Evolutionary conservation across 495 filamentous ascomycete species (phyloP), one percentile per base, ranked within the genome.

Genomic region (Haplographium delicatum): DNA sequence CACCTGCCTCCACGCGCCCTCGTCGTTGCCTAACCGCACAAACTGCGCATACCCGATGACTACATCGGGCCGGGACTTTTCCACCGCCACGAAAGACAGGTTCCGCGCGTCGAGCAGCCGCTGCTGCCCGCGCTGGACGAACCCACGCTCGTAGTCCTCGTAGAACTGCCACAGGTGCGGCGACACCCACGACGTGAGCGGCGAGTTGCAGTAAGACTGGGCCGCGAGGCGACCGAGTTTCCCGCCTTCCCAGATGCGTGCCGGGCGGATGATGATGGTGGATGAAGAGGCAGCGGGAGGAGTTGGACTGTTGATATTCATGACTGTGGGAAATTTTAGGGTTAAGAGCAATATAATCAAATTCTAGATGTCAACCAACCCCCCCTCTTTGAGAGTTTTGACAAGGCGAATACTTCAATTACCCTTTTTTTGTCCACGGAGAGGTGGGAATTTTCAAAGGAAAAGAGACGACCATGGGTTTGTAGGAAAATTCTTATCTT

Each of bases 11-110:
- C 28, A 6, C 11, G 59, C 59, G 5, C 44, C 59, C 0, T 18
- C 33, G 43, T 62, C 59, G 9, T 49, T 26, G 13, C 59, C 59
- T 11, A 53, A 13, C 0, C 59, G 55, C 15, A 31, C 15, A 19
- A 58, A 62, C 6, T 53, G 47, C 15, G 44, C 53, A 24, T 50
- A 56, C 0, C 37, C 59, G 1, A 62, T 41, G 2, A 39, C 27
- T 18, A 25, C n/a, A 16, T 7, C 16, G 0, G 49, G 53, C 5
- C 45, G 23, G 2, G 45, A 24, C 0, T 45, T 15, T 5, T 16
- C 5, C 16, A 33, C 28, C 3, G 59, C 55, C 1, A 62, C 55
- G 44, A 50, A 49, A 2, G 18, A 20, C 9, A 53, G 19, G 15
- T 27, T 47, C 1, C 48, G 35, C 5, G 55, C 35, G 9, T 38